Evolutionary conservation across 805 yeast species (phyloP), one percentile per base, ranked within the genome.

Genomic region (Saccharomycopsis babjevae): DNA sequence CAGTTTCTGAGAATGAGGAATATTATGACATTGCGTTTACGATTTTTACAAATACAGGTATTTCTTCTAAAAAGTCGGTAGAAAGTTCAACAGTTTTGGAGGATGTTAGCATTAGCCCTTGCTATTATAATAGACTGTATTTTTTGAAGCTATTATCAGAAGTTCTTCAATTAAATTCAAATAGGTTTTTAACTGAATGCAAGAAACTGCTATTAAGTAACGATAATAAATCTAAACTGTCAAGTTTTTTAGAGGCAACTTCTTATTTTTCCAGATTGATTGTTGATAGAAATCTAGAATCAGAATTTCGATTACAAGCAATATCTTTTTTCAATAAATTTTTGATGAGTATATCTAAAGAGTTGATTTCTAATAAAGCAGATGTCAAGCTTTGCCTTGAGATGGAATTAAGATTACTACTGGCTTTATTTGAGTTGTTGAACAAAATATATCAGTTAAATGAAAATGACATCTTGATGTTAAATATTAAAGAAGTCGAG

Each of bases 61-160:
- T 69, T 30, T 73, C 73, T 2, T 57, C 68, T 5, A 64, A 56
- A n/a, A 28, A 30, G 4, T n/a, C 36, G 16, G 15, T 15, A 16
- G 16, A 25, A 30, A 36, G 28, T 28, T 3, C 30, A 16, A 36
- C 3, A 7, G 61, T 56, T 2, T 68, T 60, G n/a, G 59, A 66
- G 34, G 65, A 71, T 46, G 57, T 57, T 54, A 57, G 64, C 57
- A 50, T 63, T 16, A 34, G 42, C 15, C 70, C 76, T 0, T 83
- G 90, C 67, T 74, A 79, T 1, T 83, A 79, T 67, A 86, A 85
- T 67, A 79, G 74, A 61, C 76, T 78, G 0, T 89, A 77, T 66
- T 85, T 76, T 65, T 68, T 88, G 11, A 74, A 78, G 28, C 79
- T 80, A 61, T 65, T 89, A 11, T 78, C 82, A 3, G 80, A 79